These are phyloP conservation scores for Claviceps africana DNA, from an alignment of 2,329 filamentous ascomycete genomes.

Conservation along the genomic window DNA sequence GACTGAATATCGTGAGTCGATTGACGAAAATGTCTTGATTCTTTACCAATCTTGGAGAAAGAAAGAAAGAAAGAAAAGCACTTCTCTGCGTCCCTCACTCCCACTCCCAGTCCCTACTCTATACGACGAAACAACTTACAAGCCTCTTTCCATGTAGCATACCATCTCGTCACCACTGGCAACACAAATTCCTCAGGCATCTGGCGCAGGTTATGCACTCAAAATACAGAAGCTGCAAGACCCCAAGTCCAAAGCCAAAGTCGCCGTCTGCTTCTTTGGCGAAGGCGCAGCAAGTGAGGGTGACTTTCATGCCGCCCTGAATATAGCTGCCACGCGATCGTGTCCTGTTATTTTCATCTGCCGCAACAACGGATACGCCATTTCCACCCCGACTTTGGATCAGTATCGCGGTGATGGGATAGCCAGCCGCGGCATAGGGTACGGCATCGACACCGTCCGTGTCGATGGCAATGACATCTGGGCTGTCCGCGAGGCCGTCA, in stretches of 20 bases:
- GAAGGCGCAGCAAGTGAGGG: slow-evolving; percentile 84
- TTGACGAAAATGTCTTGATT: neutral
- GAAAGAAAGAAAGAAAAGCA: too few species aligned
- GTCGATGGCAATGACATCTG: slow-evolving; percentile 94
- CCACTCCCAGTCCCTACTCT: neutral
- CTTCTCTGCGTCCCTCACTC: too few species aligned
- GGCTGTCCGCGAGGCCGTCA: slow-evolving; percentile 69
- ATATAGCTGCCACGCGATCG: slow-evolving; percentile 79
- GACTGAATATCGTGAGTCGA: slow-evolving; percentile 62
- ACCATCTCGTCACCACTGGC: slow-evolving; percentile 73
- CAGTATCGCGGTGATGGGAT: slow-evolving; percentile 89
- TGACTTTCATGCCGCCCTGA: slow-evolving; percentile 82
- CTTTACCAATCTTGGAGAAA: neutral
- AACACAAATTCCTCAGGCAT: slow-evolving; percentile 79
- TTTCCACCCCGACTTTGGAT: slow-evolving; percentile 76
- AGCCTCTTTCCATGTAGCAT: slow-evolving; percentile 36
- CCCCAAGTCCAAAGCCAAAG: slow-evolving; percentile 49
- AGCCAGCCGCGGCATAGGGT: slow-evolving; percentile 71
- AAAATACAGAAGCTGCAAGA: slow-evolving; percentile 67
- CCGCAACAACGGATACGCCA: slow-evolving; percentile 85
- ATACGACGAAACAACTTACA: neutral
- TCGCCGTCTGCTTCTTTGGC: slow-evolving; percentile 77
- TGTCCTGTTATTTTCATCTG: slow-evolving; percentile 84
- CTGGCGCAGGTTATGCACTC: slow-evolving; percentile 74
- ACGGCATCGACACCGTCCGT: slow-evolving; percentile 86